Evolutionary conservation across 371 early-diverging fungal species (phyloP).

Genomic region (Actinomortierella wolfii): DNA sequence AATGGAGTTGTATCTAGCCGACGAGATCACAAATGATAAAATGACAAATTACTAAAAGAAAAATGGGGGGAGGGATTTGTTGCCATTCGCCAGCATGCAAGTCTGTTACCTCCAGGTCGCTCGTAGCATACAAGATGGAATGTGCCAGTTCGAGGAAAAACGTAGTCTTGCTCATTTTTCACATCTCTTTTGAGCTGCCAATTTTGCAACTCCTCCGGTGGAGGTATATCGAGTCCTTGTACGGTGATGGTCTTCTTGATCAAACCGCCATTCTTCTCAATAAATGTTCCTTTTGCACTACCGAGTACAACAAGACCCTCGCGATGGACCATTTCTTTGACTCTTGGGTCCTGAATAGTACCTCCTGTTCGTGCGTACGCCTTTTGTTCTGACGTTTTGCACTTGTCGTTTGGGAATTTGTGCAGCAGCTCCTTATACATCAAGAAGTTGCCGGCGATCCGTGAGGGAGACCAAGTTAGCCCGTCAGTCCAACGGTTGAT

Average conservation of each 20-base stretch:
- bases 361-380: slow-evolving; percentile 6
- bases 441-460: slow-evolving; percentile 67
- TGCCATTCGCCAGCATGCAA: too few species aligned
- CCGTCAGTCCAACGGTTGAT: slow-evolving; percentile 85
- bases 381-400: slow-evolving; percentile 5
- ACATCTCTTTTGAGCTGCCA: too few species aligned
- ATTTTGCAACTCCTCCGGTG: too few species aligned
- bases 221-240: too few species aligned
- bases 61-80: too few species aligned
- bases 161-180: too few species aligned
- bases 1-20: too few species aligned
- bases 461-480: slow-evolving; percentile 69
- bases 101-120: too few species aligned
- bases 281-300: slow-evolving; percentile 45
- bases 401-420: slow-evolving; percentile 45
- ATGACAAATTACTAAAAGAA: too few species aligned
- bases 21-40: too few species aligned
- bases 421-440: slow-evolving; percentile 64
- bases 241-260: slow-evolving; percentile 41
- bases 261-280: slow-evolving; percentile 24
- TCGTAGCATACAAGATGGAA: too few species aligned
- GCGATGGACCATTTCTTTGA: slow-evolving; percentile 19
- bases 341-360: neutral
- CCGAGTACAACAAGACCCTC: slow-evolving; percentile 15
- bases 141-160: too few species aligned